phyloP scores from a whole-genome alignment of 139 green algal genomes.

The Chlamydomonas eustigma region DNA sequence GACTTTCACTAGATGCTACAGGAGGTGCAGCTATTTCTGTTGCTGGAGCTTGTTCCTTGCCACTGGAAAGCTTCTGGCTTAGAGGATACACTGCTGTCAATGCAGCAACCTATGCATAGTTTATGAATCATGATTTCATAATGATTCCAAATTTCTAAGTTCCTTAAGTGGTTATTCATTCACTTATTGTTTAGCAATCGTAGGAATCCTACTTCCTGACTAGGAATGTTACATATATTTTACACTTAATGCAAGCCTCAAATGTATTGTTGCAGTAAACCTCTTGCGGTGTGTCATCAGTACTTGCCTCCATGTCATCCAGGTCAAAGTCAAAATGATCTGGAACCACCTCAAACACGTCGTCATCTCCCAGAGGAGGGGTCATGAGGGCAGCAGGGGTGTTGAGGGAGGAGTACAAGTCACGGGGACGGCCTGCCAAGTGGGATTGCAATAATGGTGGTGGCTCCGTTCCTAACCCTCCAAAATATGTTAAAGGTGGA shows the following conservation, averaged over 20 bases:
- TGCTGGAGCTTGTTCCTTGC: not conserved
- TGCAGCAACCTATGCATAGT: not conserved
- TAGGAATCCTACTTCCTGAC: not conserved
- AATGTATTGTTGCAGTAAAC: not conserved
- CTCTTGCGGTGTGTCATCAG: not conserved
- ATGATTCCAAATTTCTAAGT: not conserved
- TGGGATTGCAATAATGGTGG: too few relatives aligned
- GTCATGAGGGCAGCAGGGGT: not conserved
- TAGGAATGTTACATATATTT: not conserved
- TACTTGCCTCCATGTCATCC: slow-evolving; percentile 4
- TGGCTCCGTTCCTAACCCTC: too few relatives aligned
- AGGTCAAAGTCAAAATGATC: slow-evolving; percentile 14
- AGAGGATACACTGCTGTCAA: not conserved
- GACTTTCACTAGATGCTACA: too few relatives aligned
- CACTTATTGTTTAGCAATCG: not conserved
- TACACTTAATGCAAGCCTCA: not conserved
- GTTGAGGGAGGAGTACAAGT: not conserved
- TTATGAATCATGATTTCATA: not conserved
- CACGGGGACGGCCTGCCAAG: too few relatives aligned
- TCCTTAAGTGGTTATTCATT: not conserved
- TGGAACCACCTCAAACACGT: slow-evolving; percentile 13
- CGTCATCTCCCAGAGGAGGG: not conserved
- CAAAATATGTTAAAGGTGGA: too few relatives aligned
- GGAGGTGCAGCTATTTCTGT: not conserved
- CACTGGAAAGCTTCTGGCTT: not conserved